Base-by-base conservation (phyloP, 2,329 filamentous ascomycete species). In the Pseudogymnoascus sp. region DNA sequence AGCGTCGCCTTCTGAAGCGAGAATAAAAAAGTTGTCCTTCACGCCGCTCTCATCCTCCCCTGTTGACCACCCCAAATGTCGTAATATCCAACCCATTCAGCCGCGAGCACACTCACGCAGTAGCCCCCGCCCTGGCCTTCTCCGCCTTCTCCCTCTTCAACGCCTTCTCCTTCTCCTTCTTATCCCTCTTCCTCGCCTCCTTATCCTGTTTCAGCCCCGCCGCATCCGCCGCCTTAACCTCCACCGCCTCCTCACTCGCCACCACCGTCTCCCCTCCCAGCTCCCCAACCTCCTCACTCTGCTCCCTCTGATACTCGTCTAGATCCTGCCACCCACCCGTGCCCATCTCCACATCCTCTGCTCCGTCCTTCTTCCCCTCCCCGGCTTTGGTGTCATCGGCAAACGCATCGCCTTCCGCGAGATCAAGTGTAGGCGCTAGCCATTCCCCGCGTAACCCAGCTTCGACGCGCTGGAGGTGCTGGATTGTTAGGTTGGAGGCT, bases 91-190 rank as follows among this genome's bases (percentile, higher is more conserved):
- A 42, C 39, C 39, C 16, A 42, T 23, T 5, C 9, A 39, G 4
- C 39, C 39, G 16, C 8, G 16, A 9, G 8, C 38, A 11, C 38
- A 5, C 39, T 42, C 39, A 42, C 39, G 39, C 39, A 12, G 9
- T 42, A 42, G 19, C 19, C 19, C 39, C 73, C 59, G 77, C 77
- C 67, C 77, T 73, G 62, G 75, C 75, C 68, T 79, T 76, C 69
- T 79, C 78, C 71, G 82, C 84, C 78, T 85, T 85, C 64, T 75
- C 77, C 66, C 75, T 75, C 72, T 81, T 84, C 65, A 81, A 76
- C 62, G 80, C 79, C 65, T 80, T 80, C 70, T 80, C 81, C 65
- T 82, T 79, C 58, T 77, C 65, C 58, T 68, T 72, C 58, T 73
- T 72, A 55, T 71, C 73, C 19, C 74, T 68, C 58, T 75, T 76